Evolutionary conservation across 176 grass and related monocot genomes (phyloP), one percentile per base, ranked within the genome.

Genomic region (Cenchrus americanus): DNA sequence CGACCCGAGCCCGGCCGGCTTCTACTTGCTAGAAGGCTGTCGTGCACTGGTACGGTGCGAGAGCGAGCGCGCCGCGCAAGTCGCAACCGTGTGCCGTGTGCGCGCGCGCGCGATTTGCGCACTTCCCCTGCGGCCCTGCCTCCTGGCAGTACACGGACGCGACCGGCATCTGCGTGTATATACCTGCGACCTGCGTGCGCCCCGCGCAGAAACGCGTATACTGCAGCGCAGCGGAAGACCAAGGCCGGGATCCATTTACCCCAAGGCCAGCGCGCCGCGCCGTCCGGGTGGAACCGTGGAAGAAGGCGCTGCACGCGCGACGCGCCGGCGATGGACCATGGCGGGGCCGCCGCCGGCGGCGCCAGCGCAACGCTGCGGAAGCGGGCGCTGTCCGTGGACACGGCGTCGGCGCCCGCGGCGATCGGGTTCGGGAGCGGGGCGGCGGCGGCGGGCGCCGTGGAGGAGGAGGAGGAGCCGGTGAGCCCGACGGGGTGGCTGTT

Each of bases 401-500:
- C 75, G 3, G 4, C 23, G 6, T 17, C 82, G 14, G 50, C 82
- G 14, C 37, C n/a, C 40, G 6, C 53, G n/a, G 55, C 9, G 53
- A 19, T 11, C 44, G 52, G 14, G 80, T 32, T 9, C 46, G 55
- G 9, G 12, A 48, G 17, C 37, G 37, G 11, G 50, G 40, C 5
- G 26, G 41, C 23, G 6, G 15, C 8, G 14, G 58, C 0, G 0
- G 21, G 21, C 24, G 22, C 10, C 43, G 47, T 8, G 1, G 6
- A 5, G 3, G 23, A 0, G 5, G 80, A 3, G 24, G 94, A 85
- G 65, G 79, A 94, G 76, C 89, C 92, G 30, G 63, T 97, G 85
- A 97, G 90, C 80, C 94, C 94, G 11, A 89, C 88, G 21, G 92
- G 88, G 80, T 88, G 74, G 79, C 62, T 97, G 66, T 97, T 97